Base-by-base conservation (phyloP, 306 rosid species). In the Malus sieversii region DNA sequence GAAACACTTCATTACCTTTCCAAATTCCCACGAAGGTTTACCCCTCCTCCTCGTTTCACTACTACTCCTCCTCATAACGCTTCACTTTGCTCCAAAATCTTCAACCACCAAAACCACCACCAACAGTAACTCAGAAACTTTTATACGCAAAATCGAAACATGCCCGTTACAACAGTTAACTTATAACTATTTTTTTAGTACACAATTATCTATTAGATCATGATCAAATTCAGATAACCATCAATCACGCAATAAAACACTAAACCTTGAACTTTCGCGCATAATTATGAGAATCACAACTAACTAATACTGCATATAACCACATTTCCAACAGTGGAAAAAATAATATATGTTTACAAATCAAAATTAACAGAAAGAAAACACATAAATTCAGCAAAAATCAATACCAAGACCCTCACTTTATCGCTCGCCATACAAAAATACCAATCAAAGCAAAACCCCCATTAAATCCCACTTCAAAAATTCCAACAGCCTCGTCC, bases 1-100 rank as follows among this genome's bases (percentile, higher is more conserved):
- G n/a, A 90, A 80, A 76, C 89, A 90, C 84, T 86, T 85, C 89
- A 90, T 86, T 72, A 85, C 81, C 82, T 72, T 87, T 66, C 81
- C 70, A 23, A 96, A 79, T 40, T 77, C 79, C 79, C 72, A 66
- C 57, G 76, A 60, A 40, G 60, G 40, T 80, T 79, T 75, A 35
- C 84, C 68, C 66, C 79, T 83, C 80, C 88, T 79, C 74, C 81
- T 77, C 51, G 42, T 75, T 72, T 72, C 70, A 57, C 65, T 83
- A 77, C 82, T 79, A 63, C 64, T 66, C 20, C 78, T 81, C 81
- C 73, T 80, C 89, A 80, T 90, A 42, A 61, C 70, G 82, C 65
- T 68, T 78, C 81, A 73, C 85, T 40, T 38, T 55, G 77, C 73
- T 77, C 73, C 75, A 80, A 86, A 75, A 80, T 79, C 97, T 89